Conservation (phyloP, 176 grass and related monocot genomes). For the Musa beccarii region DNA sequence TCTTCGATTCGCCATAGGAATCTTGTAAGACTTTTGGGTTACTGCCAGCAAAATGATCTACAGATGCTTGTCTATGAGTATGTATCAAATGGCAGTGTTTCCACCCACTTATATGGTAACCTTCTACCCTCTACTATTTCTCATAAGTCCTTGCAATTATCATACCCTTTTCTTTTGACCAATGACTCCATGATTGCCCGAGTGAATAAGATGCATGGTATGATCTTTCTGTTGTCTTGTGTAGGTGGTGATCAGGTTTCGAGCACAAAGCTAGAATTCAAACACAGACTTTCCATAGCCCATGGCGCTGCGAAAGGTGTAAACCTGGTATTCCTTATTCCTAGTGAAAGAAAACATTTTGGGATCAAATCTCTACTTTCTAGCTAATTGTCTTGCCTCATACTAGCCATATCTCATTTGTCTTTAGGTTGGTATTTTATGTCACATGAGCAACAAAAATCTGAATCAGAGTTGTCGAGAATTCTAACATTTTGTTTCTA, state of each 20-base stretch:
- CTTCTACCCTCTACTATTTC: not conserved
- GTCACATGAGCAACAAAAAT: not conserved
- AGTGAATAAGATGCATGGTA: not conserved
- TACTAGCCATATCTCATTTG: not conserved
- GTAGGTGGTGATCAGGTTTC: conserved; percentile 37
- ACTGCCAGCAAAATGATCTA: conserved; percentile 68
- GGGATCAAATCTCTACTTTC: not conserved
- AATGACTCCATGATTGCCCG: not conserved
- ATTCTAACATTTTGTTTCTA: conserved; percentile 11
- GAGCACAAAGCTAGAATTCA: conserved; percentile 72
- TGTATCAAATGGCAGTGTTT: conserved; percentile 71
- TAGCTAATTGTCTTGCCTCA: not conserved
- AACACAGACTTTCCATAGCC: conserved; percentile 89
- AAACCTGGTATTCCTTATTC: conserved; percentile 17
- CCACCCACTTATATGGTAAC: conserved; percentile 76
- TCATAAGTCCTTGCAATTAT: conserved; percentile 4
- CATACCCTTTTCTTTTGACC: not conserved
- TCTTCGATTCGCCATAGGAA: conserved; percentile 68
- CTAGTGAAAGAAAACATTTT: not conserved
- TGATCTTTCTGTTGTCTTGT: not conserved
- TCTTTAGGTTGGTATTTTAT: not conserved
- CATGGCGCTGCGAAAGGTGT: conserved; percentile 86
- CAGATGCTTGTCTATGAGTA: conserved; percentile 97
- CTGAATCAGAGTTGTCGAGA: not conserved
- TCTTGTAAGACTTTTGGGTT: conserved; percentile 77